phyloP scores from a whole-genome alignment of 2,329 filamentous ascomycete genomes.

The Paracamarosporium sp. region DNA sequence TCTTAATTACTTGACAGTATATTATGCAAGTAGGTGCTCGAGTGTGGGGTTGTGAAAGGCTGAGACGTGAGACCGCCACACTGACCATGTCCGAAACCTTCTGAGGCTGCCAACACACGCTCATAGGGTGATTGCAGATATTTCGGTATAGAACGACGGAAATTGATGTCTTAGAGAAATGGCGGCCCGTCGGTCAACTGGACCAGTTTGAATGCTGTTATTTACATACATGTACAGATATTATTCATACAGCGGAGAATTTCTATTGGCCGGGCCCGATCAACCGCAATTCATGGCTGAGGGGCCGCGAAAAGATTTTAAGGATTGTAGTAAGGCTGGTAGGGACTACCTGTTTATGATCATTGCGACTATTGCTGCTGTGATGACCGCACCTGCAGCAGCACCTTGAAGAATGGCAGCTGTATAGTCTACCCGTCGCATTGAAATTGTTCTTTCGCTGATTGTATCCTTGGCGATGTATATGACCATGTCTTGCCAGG shows the following conservation, averaged over 20 bases:
- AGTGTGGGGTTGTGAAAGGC: neutral
- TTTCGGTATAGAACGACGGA: neutral
- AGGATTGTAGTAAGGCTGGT: neutral
- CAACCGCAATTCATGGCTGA: neutral
- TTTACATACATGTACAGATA: neutral
- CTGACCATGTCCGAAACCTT: neutral
- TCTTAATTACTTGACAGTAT: neutral
- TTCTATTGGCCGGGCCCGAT: neutral
- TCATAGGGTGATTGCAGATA: neutral
- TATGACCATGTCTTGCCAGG: slow-evolving; percentile 30
- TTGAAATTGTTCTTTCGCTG: slow-evolving; percentile 53
- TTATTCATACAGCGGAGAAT: neutral
- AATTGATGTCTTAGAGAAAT: neutral
- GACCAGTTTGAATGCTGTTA: neutral
- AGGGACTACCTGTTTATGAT: slow-evolving; percentile 14
- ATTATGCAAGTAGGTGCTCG: neutral
- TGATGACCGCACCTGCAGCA: slow-evolving; percentile 49
- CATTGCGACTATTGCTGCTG: slow-evolving; percentile 34
- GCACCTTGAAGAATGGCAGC: slow-evolving; percentile 53
- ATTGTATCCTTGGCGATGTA: slow-evolving; percentile 44
- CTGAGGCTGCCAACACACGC: neutral
- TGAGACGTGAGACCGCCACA: neutral
- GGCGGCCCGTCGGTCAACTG: neutral
- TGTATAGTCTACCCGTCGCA: slow-evolving; percentile 55
- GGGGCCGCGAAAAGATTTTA: neutral